Evolutionary conservation across 1,139 yeast species (phyloP).

Genomic region (Scheffersomyces quercinus): DNA sequence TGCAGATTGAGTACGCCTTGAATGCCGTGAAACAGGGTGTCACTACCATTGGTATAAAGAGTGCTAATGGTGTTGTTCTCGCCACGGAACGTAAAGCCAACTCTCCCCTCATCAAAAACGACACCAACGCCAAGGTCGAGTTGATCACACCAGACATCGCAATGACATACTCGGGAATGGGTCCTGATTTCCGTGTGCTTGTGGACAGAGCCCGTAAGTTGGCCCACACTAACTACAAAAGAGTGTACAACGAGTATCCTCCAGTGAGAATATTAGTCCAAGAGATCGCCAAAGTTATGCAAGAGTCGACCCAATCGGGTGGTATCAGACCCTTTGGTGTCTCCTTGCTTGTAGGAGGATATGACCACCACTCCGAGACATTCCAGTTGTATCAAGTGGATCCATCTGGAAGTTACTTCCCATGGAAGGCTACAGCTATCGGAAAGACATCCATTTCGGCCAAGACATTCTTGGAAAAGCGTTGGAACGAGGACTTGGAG

Average conservation of each 20-base stretch:
- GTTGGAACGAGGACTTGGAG: constrained; percentile 97
- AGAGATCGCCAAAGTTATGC: constrained; percentile 95
- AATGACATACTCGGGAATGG: constrained; percentile 97
- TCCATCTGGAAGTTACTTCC: constrained; percentile 97
- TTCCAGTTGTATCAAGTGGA: constrained; percentile 94
- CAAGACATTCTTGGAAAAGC: constrained; percentile 93
- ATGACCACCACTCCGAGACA: constrained; percentile 74
- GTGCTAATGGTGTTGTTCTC: constrained; percentile 92
- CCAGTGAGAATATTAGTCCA: constrained; percentile 94
- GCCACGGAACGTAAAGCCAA: constrained; percentile 94
- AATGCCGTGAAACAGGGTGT: constrained; percentile 98
- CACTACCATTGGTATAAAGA: constrained; percentile 93
- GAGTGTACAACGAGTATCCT: constrained; percentile 94
- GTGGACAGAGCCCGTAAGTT: constrained; percentile 92
- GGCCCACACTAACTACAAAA: constrained; percentile 89
- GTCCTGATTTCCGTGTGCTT: constrained; percentile 95
- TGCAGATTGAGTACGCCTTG: constrained; percentile 96
- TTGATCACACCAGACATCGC: constrained; percentile 93
- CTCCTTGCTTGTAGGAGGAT: constrained; percentile 89
- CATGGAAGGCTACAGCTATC: constrained; percentile 99
- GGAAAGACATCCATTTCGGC: constrained; percentile 95
- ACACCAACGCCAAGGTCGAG: constrained; percentile 76
- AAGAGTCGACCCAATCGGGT: constrained; percentile 96
- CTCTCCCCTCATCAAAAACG: constrained; percentile 74
- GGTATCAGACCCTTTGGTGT: constrained; percentile 99